phyloP scores from a whole-genome alignment of 2,329 filamentous ascomycete species.

The Ophioceras dolichostomum region DNA sequence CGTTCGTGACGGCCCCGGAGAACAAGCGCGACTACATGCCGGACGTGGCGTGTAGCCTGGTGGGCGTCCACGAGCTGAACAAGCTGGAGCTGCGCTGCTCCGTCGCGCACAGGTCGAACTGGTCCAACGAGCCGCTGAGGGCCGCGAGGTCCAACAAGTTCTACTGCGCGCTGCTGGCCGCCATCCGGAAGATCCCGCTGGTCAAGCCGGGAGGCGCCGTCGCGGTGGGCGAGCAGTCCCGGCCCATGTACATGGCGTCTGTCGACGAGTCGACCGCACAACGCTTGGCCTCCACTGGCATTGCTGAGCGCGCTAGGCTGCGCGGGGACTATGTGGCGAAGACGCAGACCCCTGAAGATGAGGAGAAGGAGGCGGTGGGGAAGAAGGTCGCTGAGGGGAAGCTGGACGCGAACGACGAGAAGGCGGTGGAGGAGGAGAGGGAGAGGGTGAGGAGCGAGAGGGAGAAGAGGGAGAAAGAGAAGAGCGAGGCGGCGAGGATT shows the following conservation, averaged over 20 bases:
- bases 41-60: conserved; percentile 51
- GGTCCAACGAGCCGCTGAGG: conserved; percentile 60
- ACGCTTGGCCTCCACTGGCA: not conserved
- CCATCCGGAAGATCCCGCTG: conserved; percentile 55
- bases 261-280: not conserved
- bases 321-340: not conserved
- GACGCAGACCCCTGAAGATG: not conserved
- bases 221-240: not conserved
- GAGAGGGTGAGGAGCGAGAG: not conserved
- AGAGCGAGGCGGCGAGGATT: conserved; percentile 1
- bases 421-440: not conserved
- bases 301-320: not conserved
- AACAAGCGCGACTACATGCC: conserved; percentile 49
- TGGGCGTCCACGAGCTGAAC: conserved; percentile 28
- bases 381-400: not conserved
- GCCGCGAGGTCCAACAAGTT: conserved; percentile 62
- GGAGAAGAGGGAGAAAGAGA: not conserved
- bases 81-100: conserved; percentile 24
- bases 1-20: conserved; percentile 54
- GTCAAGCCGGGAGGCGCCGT: not conserved
- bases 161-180: conserved; percentile 58
- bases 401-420: not conserved
- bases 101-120: conserved; percentile 66
- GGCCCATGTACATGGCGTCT: conserved; percentile 2
- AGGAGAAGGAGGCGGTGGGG: not conserved